Conservation (phyloP, 1,284 basidiomycete genomes). For the Schizophyllum commune region DNA sequence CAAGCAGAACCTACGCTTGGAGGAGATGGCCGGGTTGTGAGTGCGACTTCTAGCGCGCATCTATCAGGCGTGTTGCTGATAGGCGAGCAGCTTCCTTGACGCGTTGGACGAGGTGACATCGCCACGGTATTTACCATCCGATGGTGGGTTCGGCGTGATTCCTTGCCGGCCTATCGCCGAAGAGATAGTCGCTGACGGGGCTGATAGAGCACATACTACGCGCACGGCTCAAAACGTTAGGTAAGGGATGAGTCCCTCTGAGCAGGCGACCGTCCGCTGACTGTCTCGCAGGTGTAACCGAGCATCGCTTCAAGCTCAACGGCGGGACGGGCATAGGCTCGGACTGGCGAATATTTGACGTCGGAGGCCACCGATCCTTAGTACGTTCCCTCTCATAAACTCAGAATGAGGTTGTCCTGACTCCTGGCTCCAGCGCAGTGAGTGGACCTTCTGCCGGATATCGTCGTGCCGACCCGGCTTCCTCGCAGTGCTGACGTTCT, state of each 20-base stretch:
- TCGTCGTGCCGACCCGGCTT: neutral
- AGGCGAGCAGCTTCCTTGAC: constrained; percentile 37
- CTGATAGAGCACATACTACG: constrained; percentile 78
- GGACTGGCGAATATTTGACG: constrained; percentile 36
- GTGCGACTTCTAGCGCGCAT: constrained; percentile 16
- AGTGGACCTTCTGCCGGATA: neutral
- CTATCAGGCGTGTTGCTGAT: neutral
- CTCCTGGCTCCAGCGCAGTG: constrained; percentile 26
- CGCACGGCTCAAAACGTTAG: constrained; percentile 85
- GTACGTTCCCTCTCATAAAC: constrained; percentile 22
- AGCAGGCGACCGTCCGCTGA: neutral
- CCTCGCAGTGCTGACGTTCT: neutral
- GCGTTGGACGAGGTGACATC: constrained; percentile 69
- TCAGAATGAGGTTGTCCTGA: constrained; percentile 1
- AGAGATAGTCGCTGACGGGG: neutral
- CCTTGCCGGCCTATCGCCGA: neutral
- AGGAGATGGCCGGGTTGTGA: constrained; percentile 61
- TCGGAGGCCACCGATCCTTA: constrained; percentile 54
- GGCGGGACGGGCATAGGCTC: neutral
- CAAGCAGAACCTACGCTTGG: constrained; percentile 37
- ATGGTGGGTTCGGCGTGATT: constrained; percentile 32
- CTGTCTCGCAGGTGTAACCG: constrained; percentile 33
- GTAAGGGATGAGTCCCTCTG: neutral
- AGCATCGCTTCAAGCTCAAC: constrained; percentile 33
- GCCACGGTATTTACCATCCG: constrained; percentile 75